These are phyloP conservation scores for Rachicladosporium sp. DNA, from an alignment of 2,329 filamentous ascomycete genomes.

Conservation along the genomic window DNA sequence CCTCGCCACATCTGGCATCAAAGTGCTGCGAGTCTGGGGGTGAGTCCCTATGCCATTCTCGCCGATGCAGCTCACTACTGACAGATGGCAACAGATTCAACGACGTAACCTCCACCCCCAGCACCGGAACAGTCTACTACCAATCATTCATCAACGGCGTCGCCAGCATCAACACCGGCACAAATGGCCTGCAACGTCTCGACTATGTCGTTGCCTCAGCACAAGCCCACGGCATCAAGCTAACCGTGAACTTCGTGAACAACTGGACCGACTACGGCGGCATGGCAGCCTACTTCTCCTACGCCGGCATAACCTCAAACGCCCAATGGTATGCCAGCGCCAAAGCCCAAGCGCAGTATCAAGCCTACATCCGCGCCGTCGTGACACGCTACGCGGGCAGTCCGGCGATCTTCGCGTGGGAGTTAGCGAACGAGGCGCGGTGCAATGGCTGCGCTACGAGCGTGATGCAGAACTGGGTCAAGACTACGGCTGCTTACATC, in stretches of 20 bases:
- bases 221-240: conserved; percentile 46
- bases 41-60: too few relatives aligned
- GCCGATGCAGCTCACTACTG: too few relatives aligned
- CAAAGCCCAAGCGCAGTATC: conserved; percentile 40
- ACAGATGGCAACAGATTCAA: conserved; percentile 33
- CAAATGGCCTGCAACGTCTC: conserved; percentile 50
- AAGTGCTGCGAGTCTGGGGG: conserved; percentile 49
- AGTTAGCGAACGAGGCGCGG: conserved; percentile 54
- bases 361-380: conserved; percentile 47
- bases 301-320: conserved; percentile 40
- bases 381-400: conserved; percentile 48
- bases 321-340: conserved; percentile 46
- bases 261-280: conserved; percentile 59
- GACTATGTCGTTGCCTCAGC: conserved; percentile 52
- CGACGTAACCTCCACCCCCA: conserved; percentile 36
- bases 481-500: conserved; percentile 46
- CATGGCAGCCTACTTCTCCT: conserved; percentile 45
- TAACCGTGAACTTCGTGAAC: conserved; percentile 56
- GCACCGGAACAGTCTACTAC: conserved; percentile 39
- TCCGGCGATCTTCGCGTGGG: conserved; percentile 53
- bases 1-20: conserved; percentile 39
- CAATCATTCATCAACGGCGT: conserved; percentile 40
- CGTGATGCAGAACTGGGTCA: conserved; percentile 49
- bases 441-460: conserved; percentile 47
- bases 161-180: conserved; percentile 50